Evolutionary conservation across 768 basidiomycete species (phyloP).

Genomic region (Butyriboletus loyo): DNA sequence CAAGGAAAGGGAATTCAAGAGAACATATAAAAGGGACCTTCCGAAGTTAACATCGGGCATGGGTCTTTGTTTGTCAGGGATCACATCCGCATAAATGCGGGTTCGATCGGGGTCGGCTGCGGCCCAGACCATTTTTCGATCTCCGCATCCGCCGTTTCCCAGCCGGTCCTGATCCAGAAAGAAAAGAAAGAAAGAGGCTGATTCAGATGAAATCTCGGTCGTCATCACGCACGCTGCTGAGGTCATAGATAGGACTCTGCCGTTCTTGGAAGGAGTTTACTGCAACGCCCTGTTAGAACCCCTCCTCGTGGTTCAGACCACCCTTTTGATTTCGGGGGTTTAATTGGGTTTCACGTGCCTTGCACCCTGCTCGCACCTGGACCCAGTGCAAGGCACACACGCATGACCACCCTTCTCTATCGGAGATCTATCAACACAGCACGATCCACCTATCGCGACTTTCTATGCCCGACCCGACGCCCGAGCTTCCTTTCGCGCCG

Average conservation of each 20-base stretch:
- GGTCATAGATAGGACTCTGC: not conserved
- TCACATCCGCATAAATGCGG: conserved; percentile 34
- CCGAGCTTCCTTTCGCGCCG: conserved; percentile 46
- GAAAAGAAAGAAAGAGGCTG: not conserved
- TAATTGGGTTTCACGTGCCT: conserved; percentile 30
- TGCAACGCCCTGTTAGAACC: conserved; percentile 13
- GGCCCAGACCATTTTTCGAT: conserved; percentile 34
- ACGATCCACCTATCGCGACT: conserved; percentile 14
- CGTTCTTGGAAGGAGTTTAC: not conserved
- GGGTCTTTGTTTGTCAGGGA: conserved; percentile 36
- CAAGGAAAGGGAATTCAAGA: conserved; percentile 35
- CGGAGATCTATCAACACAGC: conserved; percentile 11
- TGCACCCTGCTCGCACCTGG: conserved; percentile 24
- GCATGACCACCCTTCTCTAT: conserved; percentile 9
- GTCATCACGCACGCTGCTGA: not conserved
- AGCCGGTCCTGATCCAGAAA: conserved; percentile 12
- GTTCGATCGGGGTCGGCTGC: conserved; percentile 38
- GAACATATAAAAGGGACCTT: conserved; percentile 39
- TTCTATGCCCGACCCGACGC: conserved; percentile 28
- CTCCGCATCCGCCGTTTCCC: conserved; percentile 33
- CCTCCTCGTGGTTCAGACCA: conserved; percentile 28
- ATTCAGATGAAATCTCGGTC: not conserved
- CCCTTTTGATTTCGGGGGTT: conserved; percentile 27
- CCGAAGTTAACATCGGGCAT: conserved; percentile 32
- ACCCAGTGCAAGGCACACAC: conserved; percentile 19